These are phyloP conservation scores for Vitis vinifera DNA, from an alignment of 164 flowering plant genomes.

Conservation along the genomic window DNA sequence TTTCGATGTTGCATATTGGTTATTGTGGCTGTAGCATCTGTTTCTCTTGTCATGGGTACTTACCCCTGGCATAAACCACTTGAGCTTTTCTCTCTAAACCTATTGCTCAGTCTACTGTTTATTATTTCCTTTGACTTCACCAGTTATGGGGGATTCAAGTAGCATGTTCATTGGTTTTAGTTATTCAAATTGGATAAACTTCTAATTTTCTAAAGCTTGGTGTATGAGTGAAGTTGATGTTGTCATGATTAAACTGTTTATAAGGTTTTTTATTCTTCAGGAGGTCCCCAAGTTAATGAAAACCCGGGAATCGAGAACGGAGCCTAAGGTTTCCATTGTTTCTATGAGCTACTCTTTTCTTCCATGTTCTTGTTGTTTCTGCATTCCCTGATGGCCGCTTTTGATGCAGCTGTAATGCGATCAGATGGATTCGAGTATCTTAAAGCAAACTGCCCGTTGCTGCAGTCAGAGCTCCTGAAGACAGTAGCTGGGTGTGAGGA, in stretches of 20 bases:
- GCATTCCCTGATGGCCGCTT: slow-evolving; percentile 6
- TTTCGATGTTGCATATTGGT: too few relatives aligned
- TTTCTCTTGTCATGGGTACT: too few relatives aligned
- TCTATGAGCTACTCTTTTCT: not conserved
- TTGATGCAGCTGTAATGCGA: slow-evolving; percentile 81
- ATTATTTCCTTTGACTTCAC: not conserved
- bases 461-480: slow-evolving; percentile 88
- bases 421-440: slow-evolving; percentile 83
- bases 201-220: not conserved
- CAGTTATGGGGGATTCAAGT: not conserved
- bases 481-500: slow-evolving; percentile 88
- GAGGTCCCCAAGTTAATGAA: slow-evolving; percentile 19
- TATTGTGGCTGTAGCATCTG: too few relatives aligned
- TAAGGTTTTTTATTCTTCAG: slow-evolving; percentile 18
- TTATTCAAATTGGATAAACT: not conserved
- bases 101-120: not conserved
- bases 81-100: too few relatives aligned
- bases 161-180: not conserved
- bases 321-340: slow-evolving; percentile 19
- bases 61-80: too few relatives aligned
- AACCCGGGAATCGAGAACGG: slow-evolving; percentile 14
- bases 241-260: slow-evolving; percentile 9
- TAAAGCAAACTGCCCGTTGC: slow-evolving; percentile 65
- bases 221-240: not conserved
- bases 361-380: not conserved